These are phyloP conservation scores for Xylariomycetidae sp. DNA, from an alignment of 2,329 filamentous ascomycete species.

Conservation along the genomic window DNA sequence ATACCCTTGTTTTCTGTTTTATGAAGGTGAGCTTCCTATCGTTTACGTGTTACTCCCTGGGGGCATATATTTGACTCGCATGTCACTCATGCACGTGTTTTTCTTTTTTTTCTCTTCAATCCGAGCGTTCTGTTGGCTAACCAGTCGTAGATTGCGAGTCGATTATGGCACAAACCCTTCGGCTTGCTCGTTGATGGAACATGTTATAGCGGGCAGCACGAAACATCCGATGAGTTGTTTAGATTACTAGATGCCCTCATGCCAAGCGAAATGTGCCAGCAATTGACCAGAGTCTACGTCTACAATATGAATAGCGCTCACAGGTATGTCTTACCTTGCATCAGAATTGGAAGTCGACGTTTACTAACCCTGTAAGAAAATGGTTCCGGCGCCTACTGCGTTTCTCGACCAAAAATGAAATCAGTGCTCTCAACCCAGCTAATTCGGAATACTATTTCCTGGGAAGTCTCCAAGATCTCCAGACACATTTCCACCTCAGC, in stretches of 20 bases:
- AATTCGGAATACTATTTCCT: constrained; percentile 64
- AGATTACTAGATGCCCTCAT: constrained; percentile 59
- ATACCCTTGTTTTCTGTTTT: constrained; percentile 63
- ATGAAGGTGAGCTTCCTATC: constrained; percentile 49
- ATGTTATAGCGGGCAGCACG: constrained; percentile 64
- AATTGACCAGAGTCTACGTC: constrained; percentile 59
- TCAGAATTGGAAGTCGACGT: too few species aligned
- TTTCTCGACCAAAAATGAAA: constrained; percentile 56
- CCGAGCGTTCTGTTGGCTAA: constrained; percentile 10
- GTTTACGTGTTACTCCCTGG: background rate
- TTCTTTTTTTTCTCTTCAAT: too few species aligned
- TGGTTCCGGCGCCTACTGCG: constrained; percentile 61
- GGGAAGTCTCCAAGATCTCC: constrained; percentile 61
- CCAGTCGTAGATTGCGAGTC: constrained; percentile 54
- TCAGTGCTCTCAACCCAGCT: constrained; percentile 56
- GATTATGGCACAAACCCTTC: constrained; percentile 66
- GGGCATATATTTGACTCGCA: too few species aligned
- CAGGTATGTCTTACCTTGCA: too few species aligned
- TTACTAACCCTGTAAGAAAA: constrained; percentile 44
- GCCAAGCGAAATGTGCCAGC: constrained; percentile 55
- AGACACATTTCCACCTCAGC: constrained; percentile 61
- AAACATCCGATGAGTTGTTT: constrained; percentile 62
- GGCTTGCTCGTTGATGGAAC: constrained; percentile 65
- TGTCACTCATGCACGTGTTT: too few species aligned
- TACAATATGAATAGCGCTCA: constrained; percentile 73